Conservation (phyloP, 2,329 filamentous ascomycete genomes). For the Trichoderma breve region DNA sequence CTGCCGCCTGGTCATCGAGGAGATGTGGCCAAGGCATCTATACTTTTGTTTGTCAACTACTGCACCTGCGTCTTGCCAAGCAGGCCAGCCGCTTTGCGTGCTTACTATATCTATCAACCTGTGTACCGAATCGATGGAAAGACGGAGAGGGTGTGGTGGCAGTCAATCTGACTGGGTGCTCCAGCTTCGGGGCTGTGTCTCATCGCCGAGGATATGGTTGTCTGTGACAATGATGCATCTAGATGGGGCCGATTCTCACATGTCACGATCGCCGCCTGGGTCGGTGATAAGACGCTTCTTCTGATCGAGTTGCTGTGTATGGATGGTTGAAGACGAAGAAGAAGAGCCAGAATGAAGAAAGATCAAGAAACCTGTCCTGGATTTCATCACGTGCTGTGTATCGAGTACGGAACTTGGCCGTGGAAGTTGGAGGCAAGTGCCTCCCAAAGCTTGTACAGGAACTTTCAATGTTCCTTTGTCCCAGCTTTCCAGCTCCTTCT, state of each 20-base stretch:
- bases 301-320: not conserved
- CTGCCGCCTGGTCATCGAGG: no score
- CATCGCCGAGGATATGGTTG: not conserved
- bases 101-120: not conserved
- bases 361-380: not conserved
- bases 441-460: not conserved
- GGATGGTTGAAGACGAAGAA: not conserved
- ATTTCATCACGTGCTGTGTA: not conserved
- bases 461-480: not conserved
- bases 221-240: not conserved
- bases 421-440: not conserved
- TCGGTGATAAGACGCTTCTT: not conserved
- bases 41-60: not conserved
- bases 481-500: not conserved
- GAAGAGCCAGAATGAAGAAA: not conserved
- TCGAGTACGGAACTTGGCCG: not conserved
- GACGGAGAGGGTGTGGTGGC: conserved; percentile 10
- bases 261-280: not conserved
- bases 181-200: not conserved
- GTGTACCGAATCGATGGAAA: not conserved
- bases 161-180: not conserved
- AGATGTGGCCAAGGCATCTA: not conserved
- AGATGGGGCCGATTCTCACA: not conserved
- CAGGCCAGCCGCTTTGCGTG: not conserved
- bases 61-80: not conserved